Conservation (phyloP, 495 filamentous ascomycete genomes). For the Clavariopsis aquatica region DNA sequence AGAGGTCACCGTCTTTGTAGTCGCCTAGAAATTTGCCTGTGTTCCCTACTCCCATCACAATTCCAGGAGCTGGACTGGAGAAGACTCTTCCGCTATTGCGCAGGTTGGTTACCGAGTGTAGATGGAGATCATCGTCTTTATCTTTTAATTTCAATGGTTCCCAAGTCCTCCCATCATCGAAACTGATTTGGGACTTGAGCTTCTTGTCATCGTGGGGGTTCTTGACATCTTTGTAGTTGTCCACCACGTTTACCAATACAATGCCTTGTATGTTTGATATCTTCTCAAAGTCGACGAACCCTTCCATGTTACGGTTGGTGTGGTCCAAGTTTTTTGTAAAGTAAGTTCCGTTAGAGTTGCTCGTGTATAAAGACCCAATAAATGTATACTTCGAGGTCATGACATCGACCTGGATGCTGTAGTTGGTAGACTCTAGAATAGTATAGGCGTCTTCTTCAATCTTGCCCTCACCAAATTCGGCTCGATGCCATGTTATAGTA, state of each 20-base stretch:
- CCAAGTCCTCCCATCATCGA: slow-evolving; percentile 87
- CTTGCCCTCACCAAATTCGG: slow-evolving; percentile 78
- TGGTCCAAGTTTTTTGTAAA: slow-evolving; percentile 88
- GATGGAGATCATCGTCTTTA: slow-evolving; percentile 60
- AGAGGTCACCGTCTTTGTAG: slow-evolving; percentile 72
- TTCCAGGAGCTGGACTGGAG: slow-evolving; percentile 87
- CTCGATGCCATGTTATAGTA: slow-evolving; percentile 82
- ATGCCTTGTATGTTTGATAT: slow-evolving; percentile 87
- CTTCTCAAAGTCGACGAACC: slow-evolving; percentile 91
- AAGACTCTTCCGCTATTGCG: slow-evolving; percentile 81
- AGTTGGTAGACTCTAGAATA: slow-evolving; percentile 89
- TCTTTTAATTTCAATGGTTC: slow-evolving; percentile 61
- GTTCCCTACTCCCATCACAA: slow-evolving; percentile 92
- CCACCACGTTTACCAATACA: slow-evolving; percentile 82
- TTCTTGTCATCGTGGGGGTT: slow-evolving; percentile 60
- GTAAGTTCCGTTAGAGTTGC: slow-evolving; percentile 95
- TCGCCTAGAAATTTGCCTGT: slow-evolving; percentile 68
- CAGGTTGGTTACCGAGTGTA: slow-evolving; percentile 86
- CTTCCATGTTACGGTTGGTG: slow-evolving; percentile 73
- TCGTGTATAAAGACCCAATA: slow-evolving; percentile 86
- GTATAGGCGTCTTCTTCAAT: slow-evolving; percentile 88
- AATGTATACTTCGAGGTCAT: slow-evolving; percentile 62
- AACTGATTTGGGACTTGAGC: slow-evolving; percentile 77
- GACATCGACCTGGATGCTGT: slow-evolving; percentile 96
- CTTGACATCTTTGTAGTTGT: slow-evolving; percentile 78